Evolutionary conservation across 192 early-diverging fungal genomes (phyloP), one percentile per base, ranked within the genome.

Genomic region (Coemansia sp.): DNA sequence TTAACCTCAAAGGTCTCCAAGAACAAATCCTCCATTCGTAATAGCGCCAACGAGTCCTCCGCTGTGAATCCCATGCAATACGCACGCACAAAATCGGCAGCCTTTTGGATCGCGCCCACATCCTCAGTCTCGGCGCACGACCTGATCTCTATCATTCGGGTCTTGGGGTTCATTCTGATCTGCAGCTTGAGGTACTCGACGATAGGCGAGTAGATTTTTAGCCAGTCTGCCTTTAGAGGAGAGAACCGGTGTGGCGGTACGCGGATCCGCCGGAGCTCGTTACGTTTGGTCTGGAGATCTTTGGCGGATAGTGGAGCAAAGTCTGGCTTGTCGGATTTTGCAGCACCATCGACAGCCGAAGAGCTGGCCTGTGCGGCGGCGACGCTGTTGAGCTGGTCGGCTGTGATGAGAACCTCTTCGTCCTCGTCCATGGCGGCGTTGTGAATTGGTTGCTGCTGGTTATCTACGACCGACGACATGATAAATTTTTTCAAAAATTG

Each of bases 1-100:
- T 98, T 98, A 84, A 97, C 92, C 67, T 98, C 96, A 81, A 99
- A 99, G 7, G 94, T 89, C 73, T 99, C 97, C 75, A 99, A 73
- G 79, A 91, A 99, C 70, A 99, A 83, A 71, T 99, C 97, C 72
- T 99, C 97, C 84, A 99, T 85, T 67, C 97, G 91, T 65, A 99
- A 77, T 41, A 99, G 88, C 1, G 97, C 95, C 73, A 97, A 84
- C 22, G 96, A 92, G 72, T 99, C 97, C 83, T 93, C 94, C 43
- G 97, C 85, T 50, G 97, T 92, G 80, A 99, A 99, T 20, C 97
- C 97, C 20, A 98, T 78, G 68, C 89, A 88, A 78, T 93, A 99
- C 4, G 97, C 97, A 60, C 88, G 90, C 47, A 99, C 88, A 87
- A 99, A 99, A 75, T 99, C 97, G 18, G 94, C 94, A 47, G 91